phyloP scores from a whole-genome alignment of 2,329 filamentous ascomycete genomes.

The Didymella glomerata region DNA sequence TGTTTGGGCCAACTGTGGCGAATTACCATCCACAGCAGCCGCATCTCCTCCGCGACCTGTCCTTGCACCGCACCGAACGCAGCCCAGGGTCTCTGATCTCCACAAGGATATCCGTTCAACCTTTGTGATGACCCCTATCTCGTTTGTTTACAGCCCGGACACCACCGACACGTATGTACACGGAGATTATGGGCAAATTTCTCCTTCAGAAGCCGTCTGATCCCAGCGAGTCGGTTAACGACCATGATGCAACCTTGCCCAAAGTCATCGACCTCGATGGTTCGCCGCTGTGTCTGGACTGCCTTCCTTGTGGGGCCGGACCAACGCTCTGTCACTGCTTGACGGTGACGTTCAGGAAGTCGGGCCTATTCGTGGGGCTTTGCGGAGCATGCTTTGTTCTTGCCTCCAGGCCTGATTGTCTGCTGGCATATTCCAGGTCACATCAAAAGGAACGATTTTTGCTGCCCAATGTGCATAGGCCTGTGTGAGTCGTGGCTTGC shows the following conservation, averaged over 20 bases:
- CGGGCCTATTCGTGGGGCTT: background rate
- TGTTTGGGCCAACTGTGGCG: conserved; percentile 11
- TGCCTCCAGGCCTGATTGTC: background rate
- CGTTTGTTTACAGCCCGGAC: background rate
- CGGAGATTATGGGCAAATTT: conserved; percentile 1
- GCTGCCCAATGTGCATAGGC: background rate
- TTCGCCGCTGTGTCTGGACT: background rate
- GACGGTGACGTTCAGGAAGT: background rate
- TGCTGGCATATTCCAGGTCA: background rate
- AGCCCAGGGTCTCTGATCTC: conserved; percentile 12
- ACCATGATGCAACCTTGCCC: background rate
- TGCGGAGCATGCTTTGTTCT: background rate
- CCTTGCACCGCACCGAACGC: conserved; percentile 10
- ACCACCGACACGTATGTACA: background rate
- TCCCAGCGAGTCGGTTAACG: too few species aligned
- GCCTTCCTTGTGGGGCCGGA: background rate
- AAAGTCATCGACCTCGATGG: background rate
- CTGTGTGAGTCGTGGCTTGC: too few species aligned
- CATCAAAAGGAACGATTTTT: background rate
- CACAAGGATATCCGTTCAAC: background rate
- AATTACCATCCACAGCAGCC: background rate
- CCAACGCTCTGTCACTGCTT: background rate
- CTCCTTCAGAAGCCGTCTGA: background rate
- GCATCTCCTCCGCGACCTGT: conserved; percentile 3
- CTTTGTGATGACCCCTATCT: conserved; percentile 13